phyloP scores from a whole-genome alignment of 2,329 filamentous ascomycete genomes.

The Spiromastix sp. region DNA sequence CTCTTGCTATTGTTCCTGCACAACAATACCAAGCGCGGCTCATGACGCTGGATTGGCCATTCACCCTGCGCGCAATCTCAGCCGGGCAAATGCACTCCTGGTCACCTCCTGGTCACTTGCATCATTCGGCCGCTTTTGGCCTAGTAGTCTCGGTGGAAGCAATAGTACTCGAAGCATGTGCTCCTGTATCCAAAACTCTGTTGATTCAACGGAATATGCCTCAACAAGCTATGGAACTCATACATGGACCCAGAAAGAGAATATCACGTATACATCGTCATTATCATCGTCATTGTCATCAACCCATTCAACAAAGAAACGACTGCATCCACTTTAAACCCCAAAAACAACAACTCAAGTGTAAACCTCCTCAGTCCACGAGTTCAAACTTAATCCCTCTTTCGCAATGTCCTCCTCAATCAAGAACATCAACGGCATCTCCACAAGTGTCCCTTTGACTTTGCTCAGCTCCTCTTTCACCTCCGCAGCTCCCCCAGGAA shows the following conservation, averaged over 20 bases:
- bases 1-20: too few relatives aligned
- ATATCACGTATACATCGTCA: too few relatives aligned
- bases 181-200: too few relatives aligned
- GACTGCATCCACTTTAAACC: not conserved
- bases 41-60: too few relatives aligned
- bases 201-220: not conserved
- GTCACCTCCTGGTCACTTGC: too few relatives aligned
- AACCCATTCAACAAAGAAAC: not conserved
- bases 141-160: too few relatives aligned
- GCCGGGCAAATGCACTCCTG: too few relatives aligned
- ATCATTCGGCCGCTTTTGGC: too few relatives aligned
- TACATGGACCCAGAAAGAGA: not conserved
- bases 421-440: conserved; percentile 87
- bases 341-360: conserved; percentile 34
- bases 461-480: conserved; percentile 59
- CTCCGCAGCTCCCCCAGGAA: conserved; percentile 60
- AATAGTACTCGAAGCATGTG: too few relatives aligned
- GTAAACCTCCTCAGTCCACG: conserved; percentile 62
- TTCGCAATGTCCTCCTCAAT: conserved; percentile 79
- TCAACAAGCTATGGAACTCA: not conserved
- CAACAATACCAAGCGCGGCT: too few relatives aligned
- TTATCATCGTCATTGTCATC: too few relatives aligned
- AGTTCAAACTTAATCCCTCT: conserved; percentile 63
- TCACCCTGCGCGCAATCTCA: too few relatives aligned
- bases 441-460: conserved; percentile 62